A percentile compares a stretch with the other conserved stretches of the same genome.
Conservation (phyloP, 2,329 filamentous ascomycete genomes). For the Cladosporium sp. region DNA sequence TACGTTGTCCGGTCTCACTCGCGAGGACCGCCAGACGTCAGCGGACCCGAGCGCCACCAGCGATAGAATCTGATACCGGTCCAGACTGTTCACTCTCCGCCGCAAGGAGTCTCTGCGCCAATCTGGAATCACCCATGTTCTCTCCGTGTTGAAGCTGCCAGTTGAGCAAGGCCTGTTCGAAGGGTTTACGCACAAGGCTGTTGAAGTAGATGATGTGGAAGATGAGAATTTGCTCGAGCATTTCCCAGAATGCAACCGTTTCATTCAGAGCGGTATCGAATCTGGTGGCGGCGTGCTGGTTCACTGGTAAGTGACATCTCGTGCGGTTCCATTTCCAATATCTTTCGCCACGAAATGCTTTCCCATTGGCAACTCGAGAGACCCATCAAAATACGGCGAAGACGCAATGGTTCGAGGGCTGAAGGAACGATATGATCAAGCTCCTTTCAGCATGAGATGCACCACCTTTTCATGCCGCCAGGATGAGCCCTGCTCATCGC, state of each 20-base stretch:
- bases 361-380: no score
- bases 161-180: constrained; percentile 52
- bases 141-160: constrained; percentile 70
- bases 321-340: neutral
- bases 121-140: constrained; percentile 77
- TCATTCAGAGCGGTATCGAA: constrained; percentile 72
- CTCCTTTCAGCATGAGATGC: no score
- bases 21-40: constrained; percentile 4
- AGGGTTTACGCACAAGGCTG: constrained; percentile 62
- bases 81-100: constrained; percentile 71
- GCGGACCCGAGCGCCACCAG: neutral
- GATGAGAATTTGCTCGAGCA: constrained; percentile 81
- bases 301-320: constrained; percentile 41
- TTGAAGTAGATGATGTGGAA: constrained; percentile 85
- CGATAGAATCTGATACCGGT: constrained; percentile 21
- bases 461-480: no score
- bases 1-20: constrained; percentile 38
- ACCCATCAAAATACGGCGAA: no score
- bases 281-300: constrained; percentile 57
- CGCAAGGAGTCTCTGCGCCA: constrained; percentile 63
- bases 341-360: neutral
- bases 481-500: no score
- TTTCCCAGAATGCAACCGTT: constrained; percentile 60
- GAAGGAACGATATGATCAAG: no score
- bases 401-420: no score